Conservation (phyloP, 257 asterid species). For the Phtheirospermum japonicum region DNA sequence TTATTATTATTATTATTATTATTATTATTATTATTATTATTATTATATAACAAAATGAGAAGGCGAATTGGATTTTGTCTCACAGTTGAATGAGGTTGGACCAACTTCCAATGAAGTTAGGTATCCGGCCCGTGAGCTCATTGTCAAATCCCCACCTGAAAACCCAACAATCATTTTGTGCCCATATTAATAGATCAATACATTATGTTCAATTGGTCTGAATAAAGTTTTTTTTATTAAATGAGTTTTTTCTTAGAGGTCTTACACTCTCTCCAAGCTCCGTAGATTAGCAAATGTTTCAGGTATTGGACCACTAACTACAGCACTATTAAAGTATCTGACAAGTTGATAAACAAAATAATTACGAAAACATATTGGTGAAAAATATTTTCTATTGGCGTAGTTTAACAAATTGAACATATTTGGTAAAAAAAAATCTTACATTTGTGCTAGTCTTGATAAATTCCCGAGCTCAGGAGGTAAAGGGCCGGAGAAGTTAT, state of each 20-base stretch:
- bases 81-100: conserved; percentile 48
- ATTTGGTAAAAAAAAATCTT: too few relatives aligned
- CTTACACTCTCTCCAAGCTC: conserved; percentile 43
- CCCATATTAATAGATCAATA: too few relatives aligned
- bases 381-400: too few relatives aligned
- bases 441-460: conserved; percentile 52
- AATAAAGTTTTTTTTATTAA: too few relatives aligned
- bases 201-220: too few relatives aligned
- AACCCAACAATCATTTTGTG: too few relatives aligned
- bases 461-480: conserved; percentile 69
- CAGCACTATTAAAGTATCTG: conserved; percentile 50
- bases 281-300: conserved; percentile 43
- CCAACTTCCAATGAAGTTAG: conserved; percentile 75
- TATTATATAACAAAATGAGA: neutral
- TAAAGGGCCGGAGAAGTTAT: conserved; percentile 77
- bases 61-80: conserved; percentile 29
- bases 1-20: too few relatives aligned
- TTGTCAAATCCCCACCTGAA: conserved; percentile 68
- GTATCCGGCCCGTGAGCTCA: conserved; percentile 64
- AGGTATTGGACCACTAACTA: conserved; percentile 56
- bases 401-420: neutral
- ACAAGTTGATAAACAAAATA: conserved; percentile 12
- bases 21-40: too few relatives aligned
- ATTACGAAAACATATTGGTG: neutral
- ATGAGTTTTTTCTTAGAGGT: neutral